A percentile compares a stretch with the other conserved stretches of the same genome.
phyloP scores from a whole-genome alignment of 1,284 basidiomycete species.

The Cryptococcus maquisensis region DNA sequence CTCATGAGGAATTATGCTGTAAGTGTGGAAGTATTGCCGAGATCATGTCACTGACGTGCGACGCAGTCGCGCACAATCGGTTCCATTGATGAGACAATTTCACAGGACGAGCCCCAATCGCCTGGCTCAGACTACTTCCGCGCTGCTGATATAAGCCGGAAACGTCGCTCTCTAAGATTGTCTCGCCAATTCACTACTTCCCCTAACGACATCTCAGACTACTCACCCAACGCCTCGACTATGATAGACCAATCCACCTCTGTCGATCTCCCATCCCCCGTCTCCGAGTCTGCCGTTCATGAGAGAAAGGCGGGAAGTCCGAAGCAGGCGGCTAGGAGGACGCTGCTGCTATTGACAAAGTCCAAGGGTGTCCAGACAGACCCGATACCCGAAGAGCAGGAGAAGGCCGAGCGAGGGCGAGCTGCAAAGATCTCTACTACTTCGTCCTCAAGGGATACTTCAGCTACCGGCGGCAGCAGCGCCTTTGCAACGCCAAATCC shows the following conservation, averaged over 20 bases:
- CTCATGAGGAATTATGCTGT: constrained; percentile 27
- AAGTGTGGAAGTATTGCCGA: constrained; percentile 1
- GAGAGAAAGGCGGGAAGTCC: constrained; percentile 26
- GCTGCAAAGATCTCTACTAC: neutral
- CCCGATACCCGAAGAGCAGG: constrained; percentile 6
- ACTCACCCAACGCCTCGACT: constrained; percentile 22
- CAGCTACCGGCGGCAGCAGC: constrained; percentile 7
- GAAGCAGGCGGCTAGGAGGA: constrained; percentile 35
- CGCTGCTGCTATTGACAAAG: constrained; percentile 60
- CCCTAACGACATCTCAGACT: constrained; percentile 23
- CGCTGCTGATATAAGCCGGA: constrained; percentile 26
- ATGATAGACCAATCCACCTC: constrained; percentile 22
- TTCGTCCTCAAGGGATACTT: neutral
- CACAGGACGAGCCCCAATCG: constrained; percentile 16
- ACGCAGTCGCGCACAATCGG: constrained; percentile 27
- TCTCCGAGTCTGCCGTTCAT: constrained; percentile 22
- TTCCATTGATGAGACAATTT: constrained; percentile 32
- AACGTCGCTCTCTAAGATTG: constrained; percentile 38
- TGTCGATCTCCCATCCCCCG: constrained; percentile 17
- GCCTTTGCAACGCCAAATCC: constrained; percentile 1
- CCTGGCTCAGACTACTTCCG: constrained; percentile 34
- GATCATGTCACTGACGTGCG: neutral
- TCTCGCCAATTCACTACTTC: constrained; percentile 19
- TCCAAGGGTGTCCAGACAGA: constrained; percentile 75
- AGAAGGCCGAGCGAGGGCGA: neutral